Evolutionary conservation across 257 asterid species (phyloP).

Genomic region (Plantago ovata): DNA sequence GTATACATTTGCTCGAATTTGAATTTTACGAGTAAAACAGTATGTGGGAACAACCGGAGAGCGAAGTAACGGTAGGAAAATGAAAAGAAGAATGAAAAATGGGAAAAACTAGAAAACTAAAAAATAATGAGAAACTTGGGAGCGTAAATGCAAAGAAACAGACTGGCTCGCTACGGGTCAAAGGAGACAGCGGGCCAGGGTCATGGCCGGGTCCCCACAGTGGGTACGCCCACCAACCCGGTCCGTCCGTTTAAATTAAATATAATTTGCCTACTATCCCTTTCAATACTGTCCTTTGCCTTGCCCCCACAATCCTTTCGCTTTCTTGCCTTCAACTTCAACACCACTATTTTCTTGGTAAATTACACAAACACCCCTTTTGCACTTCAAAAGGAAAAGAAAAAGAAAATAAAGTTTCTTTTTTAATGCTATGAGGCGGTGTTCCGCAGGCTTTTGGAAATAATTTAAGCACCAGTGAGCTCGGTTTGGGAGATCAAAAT

Average conservation of each 20-base stretch:
- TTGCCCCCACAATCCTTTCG: not conserved
- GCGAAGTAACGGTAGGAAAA: no score
- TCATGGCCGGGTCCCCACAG: constrained; percentile 26
- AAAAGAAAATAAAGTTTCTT: no score
- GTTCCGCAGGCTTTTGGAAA: no score
- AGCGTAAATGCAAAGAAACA: constrained; percentile 32
- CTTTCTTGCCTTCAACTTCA: not conserved
- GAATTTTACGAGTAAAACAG: no score
- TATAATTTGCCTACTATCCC: constrained; percentile 6
- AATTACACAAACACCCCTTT: no score
- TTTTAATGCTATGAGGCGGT: no score
- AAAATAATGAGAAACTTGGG: not conserved
- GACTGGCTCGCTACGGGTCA: constrained; percentile 20
- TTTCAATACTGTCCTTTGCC: constrained; percentile 10
- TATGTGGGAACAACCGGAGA: no score
- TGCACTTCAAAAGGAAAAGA: no score
- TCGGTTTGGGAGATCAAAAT: no score
- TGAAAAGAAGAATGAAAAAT: no score
- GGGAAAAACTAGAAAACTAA: not conserved
- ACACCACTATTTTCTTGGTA: not conserved
- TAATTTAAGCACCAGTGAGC: no score
- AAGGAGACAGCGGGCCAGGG: constrained; percentile 16
- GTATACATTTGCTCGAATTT: no score
- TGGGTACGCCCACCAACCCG: constrained; percentile 19
- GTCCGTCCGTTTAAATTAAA: not conserved